phyloP scores from a whole-genome alignment of 768 basidiomycete genomes.

The Leccinum barrowsii region DNA sequence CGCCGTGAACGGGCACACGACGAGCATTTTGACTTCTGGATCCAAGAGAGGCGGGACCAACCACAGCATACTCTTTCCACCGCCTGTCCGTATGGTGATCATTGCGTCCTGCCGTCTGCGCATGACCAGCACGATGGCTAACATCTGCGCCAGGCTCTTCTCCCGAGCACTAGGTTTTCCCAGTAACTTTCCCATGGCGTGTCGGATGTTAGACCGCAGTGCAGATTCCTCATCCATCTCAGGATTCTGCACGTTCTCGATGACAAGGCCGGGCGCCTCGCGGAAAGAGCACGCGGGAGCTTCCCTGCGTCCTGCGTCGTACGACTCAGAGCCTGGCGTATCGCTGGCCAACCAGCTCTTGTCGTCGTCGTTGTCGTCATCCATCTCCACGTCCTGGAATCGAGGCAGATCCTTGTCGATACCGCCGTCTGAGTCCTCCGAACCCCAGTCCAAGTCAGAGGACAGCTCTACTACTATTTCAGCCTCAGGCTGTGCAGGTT shows the following conservation, averaged over 20 bases:
- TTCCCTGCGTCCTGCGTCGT: too few relatives aligned
- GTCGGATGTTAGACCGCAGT: neutral
- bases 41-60: neutral
- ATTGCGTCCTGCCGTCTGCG: neutral
- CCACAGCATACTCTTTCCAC: slow-evolving; percentile 11
- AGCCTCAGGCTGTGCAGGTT: too few relatives aligned
- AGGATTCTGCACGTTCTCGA: neutral
- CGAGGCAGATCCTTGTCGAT: too few relatives aligned
- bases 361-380: too few relatives aligned
- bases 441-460: too few relatives aligned
- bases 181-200: neutral
- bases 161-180: neutral
- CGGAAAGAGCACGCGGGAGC: too few relatives aligned
- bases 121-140: neutral
- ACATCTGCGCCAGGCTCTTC: slow-evolving; percentile 1
- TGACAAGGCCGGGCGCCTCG: neutral
- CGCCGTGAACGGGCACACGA: slow-evolving; percentile 4
- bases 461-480: too few relatives aligned
- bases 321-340: too few relatives aligned
- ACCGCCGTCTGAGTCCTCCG: too few relatives aligned
- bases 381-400: too few relatives aligned
- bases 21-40: neutral
- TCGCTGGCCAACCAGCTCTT: too few relatives aligned
- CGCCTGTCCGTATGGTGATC: slow-evolving; percentile 7
- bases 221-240: neutral